Evolutionary conservation across 2,329 filamentous ascomycete genomes (phyloP).

Genomic region (Calonectria pauciramosa): DNA sequence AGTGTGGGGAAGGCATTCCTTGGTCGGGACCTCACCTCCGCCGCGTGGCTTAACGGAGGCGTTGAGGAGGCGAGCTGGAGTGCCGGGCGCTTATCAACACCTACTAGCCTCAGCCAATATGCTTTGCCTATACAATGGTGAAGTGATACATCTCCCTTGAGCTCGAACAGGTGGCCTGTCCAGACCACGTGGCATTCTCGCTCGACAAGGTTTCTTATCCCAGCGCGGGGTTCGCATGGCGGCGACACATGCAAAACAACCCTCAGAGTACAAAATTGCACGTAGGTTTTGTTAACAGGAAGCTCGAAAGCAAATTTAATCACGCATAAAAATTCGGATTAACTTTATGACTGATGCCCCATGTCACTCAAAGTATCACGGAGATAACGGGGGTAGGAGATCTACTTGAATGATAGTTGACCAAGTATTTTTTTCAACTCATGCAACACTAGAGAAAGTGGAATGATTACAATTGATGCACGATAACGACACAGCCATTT

Average conservation of each 20-base stretch:
- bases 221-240: neutral
- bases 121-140: neutral
- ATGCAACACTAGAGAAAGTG: too few relatives aligned
- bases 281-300: too few relatives aligned
- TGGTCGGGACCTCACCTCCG: neutral
- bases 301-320: too few relatives aligned
- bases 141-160: neutral
- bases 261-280: neutral
- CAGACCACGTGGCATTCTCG: neutral
- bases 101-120: neutral
- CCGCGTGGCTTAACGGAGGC: neutral
- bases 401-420: neutral
- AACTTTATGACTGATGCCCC: neutral
- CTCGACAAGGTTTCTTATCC: neutral
- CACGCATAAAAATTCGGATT: too few relatives aligned
- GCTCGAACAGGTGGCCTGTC: neutral
- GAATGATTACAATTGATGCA: neutral
- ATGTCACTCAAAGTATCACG: neutral
- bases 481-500: neutral
- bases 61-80: neutral
- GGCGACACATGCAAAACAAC: neutral
- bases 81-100: neutral
- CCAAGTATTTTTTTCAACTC: too few relatives aligned
- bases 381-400: too few relatives aligned
- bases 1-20: neutral